phyloP scores from a whole-genome alignment of 148 eudicot species.

The Chenopodium suecicum region DNA sequence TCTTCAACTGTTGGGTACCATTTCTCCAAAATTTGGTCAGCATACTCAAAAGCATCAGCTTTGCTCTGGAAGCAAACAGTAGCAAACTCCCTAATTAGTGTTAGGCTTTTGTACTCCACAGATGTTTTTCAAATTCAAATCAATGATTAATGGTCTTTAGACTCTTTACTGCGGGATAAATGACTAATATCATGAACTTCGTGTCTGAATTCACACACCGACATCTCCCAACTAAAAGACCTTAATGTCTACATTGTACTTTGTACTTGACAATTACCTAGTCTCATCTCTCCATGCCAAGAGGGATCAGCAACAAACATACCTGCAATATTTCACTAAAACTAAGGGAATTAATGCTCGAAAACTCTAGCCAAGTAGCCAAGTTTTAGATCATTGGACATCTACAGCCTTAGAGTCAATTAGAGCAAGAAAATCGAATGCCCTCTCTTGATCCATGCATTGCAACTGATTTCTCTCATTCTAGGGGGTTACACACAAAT shows the following conservation, averaged over 20 bases:
- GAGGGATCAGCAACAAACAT: background rate
- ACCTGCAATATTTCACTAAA: background rate
- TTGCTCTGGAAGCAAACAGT: slow-evolving; percentile 64
- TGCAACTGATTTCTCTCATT: background rate
- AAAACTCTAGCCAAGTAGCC: background rate
- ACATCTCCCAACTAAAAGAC: background rate
- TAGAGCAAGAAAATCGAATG: background rate
- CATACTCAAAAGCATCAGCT: slow-evolving; percentile 99
- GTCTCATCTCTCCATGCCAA: background rate
- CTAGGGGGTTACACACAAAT: background rate
- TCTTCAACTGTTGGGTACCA: slow-evolving; percentile 95
- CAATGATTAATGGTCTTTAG: too few species aligned
- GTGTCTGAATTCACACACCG: background rate
- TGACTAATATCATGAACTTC: too few species aligned
- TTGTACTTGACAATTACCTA: background rate
- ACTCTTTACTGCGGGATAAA: background rate
- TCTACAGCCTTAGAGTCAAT: background rate
- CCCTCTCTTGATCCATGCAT: background rate
- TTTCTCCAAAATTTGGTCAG: slow-evolving; percentile 86
- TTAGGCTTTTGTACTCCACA: background rate
- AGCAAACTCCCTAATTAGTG: background rate
- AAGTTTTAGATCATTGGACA: background rate
- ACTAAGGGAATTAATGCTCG: background rate
- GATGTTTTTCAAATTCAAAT: background rate
- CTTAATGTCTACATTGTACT: too few species aligned